Conservation (phyloP, 1,139 yeast species). For the Zygosaccharomyces pseudobailii region DNA sequence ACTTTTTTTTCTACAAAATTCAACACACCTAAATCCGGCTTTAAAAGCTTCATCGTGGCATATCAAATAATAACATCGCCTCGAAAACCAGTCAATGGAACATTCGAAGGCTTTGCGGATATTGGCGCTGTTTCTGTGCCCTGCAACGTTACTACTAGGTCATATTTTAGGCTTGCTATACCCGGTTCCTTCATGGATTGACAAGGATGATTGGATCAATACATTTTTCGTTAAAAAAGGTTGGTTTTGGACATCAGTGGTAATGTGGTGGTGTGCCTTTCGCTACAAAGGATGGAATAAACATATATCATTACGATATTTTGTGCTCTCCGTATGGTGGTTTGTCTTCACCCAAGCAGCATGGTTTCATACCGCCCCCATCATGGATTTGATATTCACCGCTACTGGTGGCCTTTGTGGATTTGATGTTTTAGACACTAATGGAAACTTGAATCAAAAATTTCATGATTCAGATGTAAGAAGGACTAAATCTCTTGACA, state of each 20-base stretch:
- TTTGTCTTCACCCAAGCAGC: constrained; percentile 29
- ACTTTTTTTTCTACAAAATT: not conserved
- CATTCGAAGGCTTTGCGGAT: constrained; percentile 13
- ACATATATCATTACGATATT: constrained; percentile 15
- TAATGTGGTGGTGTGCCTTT: constrained; percentile 32
- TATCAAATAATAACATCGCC: not conserved
- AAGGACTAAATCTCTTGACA: constrained; percentile 16
- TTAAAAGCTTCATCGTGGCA: not conserved
- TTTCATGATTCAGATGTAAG: constrained; percentile 26
- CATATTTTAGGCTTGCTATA: constrained; percentile 22
- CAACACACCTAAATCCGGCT: not conserved
- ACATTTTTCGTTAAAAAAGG: constrained; percentile 76
- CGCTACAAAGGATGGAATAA: constrained; percentile 13
- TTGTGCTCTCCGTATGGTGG: constrained; percentile 30
- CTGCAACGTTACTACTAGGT: constrained; percentile 31
- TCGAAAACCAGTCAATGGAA: not conserved
- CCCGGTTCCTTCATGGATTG: constrained; percentile 13
- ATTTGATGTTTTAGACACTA: constrained; percentile 25
- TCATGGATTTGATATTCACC: constrained; percentile 82
- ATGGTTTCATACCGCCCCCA: constrained; percentile 41
- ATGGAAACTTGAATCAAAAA: constrained; percentile 15
- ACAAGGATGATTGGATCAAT: constrained; percentile 49
- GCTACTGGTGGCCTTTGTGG: constrained; percentile 78
- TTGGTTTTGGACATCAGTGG: constrained; percentile 84
- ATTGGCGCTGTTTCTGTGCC: constrained; percentile 25